Base-by-base conservation (phyloP, 2,329 filamentous ascomycete species). In the Colletotrichum sp. region DNA sequence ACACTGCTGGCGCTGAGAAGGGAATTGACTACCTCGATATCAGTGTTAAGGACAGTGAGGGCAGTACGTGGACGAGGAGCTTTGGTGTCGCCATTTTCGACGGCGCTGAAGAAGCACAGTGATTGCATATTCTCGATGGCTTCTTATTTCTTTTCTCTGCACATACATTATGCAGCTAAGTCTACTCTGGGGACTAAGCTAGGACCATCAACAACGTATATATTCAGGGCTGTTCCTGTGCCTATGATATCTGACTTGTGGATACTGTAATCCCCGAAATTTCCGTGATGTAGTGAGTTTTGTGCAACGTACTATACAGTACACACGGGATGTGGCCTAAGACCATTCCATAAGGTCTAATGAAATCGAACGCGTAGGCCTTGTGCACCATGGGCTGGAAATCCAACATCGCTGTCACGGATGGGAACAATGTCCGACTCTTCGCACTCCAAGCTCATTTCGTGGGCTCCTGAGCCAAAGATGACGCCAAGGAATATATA, bases 51-150 rank as follows among this genome's bases (percentile, higher is more conserved):
- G 79, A 80, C 19, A 67, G 72, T 16, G 78, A 79, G 69, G 79
- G 79, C 19, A 78, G 78, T 22, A 78, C 66, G 19, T 79, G 78
- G 77, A 76, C 71, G 25, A 75, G 79, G 52, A 78, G 27, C 6
- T 71, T 79, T 34, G 79, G 79, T n/a, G 75, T 80, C 16, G 76
- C 76, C 30, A 69, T 78, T 25, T 78, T 78, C n/a, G 72, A 67
- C 1, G 74, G 61, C 16, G 71, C 65, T 5, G 63, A 76, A 30
- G 63, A 69, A 13, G 63, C 36, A 3, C 44, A 52, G 36, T 74
- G 15, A 63, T 16, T 15, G 30, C n/a, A 13, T 22, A 25, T 22
- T 63, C 12, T 63, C 9, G 25, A 59, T 29, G 5, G 15, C 0
- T 59, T 29, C 39, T n/a, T 1, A 12, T 29, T 19, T 0, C 25